A percentile compares a stretch with the other conserved stretches of the same genome.
These are phyloP conservation scores for Cyclocybe cylindracea DNA, from an alignment of 768 basidiomycete genomes.

Conservation along the genomic window DNA sequence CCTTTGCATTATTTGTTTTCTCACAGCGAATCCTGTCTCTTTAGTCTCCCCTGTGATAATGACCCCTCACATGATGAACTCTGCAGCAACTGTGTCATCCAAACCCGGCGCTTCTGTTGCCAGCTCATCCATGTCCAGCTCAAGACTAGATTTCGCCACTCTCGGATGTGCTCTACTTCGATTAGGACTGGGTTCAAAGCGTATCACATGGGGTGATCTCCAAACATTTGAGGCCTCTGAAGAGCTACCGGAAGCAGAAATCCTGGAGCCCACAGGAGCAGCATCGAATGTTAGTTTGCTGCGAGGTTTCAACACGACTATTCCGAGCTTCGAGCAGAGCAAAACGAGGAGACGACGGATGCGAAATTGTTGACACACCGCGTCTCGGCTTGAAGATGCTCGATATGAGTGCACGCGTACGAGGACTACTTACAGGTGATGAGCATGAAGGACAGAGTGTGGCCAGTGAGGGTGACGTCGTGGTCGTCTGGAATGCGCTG, in stretches of 20 bases:
- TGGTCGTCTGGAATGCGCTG: constrained; percentile 52
- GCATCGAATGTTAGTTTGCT: constrained; percentile 79
- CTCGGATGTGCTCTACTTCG: constrained; percentile 79
- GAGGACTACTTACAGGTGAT: constrained; percentile 64
- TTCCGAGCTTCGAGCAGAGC: constrained; percentile 84
- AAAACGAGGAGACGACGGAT: constrained; percentile 76
- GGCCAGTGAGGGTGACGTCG: constrained; percentile 77
- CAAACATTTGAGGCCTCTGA: constrained; percentile 82
- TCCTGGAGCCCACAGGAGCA: constrained; percentile 74
- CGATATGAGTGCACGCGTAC: constrained; percentile 77
- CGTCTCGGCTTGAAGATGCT: constrained; percentile 77
- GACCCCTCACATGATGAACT: constrained; percentile 82
- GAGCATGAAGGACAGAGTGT: constrained; percentile 60
- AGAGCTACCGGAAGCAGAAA: constrained; percentile 67
- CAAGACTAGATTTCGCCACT: constrained; percentile 69
- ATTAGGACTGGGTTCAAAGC: constrained; percentile 61
- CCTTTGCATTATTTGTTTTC: constrained; percentile 1
- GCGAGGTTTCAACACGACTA: constrained; percentile 92
- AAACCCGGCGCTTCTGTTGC: constrained; percentile 38
- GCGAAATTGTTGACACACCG: constrained; percentile 75
- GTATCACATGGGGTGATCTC: constrained; percentile 81
- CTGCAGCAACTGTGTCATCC: constrained; percentile 68
- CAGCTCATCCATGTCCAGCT: constrained; percentile 31
- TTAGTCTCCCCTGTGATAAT: constrained; percentile 87
- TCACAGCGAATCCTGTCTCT: constrained; percentile 4